Base-by-base conservation (phyloP, 441 rosid species). In the Pelargonium cotyledonis region DNA sequence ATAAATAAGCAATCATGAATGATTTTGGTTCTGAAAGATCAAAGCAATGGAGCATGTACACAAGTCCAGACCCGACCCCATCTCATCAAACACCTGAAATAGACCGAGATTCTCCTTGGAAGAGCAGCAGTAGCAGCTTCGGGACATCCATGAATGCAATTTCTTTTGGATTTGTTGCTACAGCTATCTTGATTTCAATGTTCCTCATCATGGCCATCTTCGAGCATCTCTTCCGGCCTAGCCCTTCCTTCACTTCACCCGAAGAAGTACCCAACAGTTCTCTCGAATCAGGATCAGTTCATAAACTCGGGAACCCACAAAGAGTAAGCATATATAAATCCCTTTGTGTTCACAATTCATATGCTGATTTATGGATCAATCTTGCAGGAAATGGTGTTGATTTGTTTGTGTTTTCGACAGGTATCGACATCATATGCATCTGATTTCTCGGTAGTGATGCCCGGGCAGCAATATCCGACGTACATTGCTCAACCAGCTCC, bases 401-500 rank as follows among this genome's bases (percentile, higher is more conserved):
- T 62, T 41, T 26, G 5, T 19, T 26, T 14, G 62, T 12, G 0
- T 12, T 68, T 61, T 31, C 79, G 73, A 75, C 85, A 90, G 98
- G 87, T 79, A 31, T 70, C 76, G 60, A 61, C 72, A 72, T 16
- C 81, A 16, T 76, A 76, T 65, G 85, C 85, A 58, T 73, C 84
- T 5, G 97, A 89, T 76, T 84, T 85, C 76, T 87, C 96, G 53
- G 96, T 94, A 38, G 65, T 89, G 82, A 94, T 94, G 98, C 98
- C 98, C 0, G 98, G 97, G 38, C 85, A 88, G 74, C 80, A 81
- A 12, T 47, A 78, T 57, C 96, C 98, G 15, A 91, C 95, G 64
- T 84, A 76, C 79, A 87, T 94, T 65, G 98, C 98, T 11, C 90
- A 85, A 73, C 93, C 90, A 14, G 93, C 96, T 61, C 98, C 98